phyloP scores from a whole-genome alignment of 2,329 filamentous ascomycete species.

The Aspergillus jensenii region DNA sequence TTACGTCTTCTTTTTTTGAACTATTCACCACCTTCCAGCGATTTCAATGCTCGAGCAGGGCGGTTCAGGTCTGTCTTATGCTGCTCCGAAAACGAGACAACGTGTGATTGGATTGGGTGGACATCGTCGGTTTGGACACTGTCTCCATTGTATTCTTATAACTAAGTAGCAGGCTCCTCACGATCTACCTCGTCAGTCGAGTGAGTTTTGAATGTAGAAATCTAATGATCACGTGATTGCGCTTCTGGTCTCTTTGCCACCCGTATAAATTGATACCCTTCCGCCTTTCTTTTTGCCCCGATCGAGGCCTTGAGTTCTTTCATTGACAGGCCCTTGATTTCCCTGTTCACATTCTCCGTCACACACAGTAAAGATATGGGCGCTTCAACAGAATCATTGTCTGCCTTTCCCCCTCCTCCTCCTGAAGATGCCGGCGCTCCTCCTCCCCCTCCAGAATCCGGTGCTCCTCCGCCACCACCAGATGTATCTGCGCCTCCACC shows the following conservation, averaged over 20 bases:
- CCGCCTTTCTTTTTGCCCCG: slow-evolving; percentile 5
- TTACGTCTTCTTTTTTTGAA: slow-evolving; percentile 11
- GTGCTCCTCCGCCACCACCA: slow-evolving; percentile 44
- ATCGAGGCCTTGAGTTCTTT: background rate
- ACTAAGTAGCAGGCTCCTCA: slow-evolving; percentile 18
- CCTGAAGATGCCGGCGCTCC: slow-evolving; percentile 37
- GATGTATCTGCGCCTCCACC: slow-evolving; percentile 39
- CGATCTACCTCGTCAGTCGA: slow-evolving; percentile 4
- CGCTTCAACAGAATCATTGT: slow-evolving; percentile 20
- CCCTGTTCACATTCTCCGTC: slow-evolving; percentile 5
- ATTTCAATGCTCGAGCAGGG: slow-evolving; percentile 18
- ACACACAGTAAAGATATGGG: slow-evolving; percentile 38
- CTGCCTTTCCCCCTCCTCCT: slow-evolving; percentile 26
- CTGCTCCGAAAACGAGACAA: slow-evolving; percentile 20
- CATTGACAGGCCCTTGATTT: background rate
- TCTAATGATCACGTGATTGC: slow-evolving; percentile 26
- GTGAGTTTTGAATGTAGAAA: background rate
- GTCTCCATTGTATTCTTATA: slow-evolving; percentile 32
- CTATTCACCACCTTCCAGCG: slow-evolving; percentile 27
- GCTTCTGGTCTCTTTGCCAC: slow-evolving; percentile 7
- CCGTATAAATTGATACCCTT: slow-evolving; percentile 33
- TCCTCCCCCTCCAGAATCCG: slow-evolving; percentile 38
- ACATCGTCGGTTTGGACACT: slow-evolving; percentile 24
- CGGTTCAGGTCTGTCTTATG: slow-evolving; percentile 6
- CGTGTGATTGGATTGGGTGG: slow-evolving; percentile 23